Evolutionary conservation across 345 rosid species (phyloP), one percentile per base, ranked within the genome.

Genomic region (Angophora floribunda): DNA sequence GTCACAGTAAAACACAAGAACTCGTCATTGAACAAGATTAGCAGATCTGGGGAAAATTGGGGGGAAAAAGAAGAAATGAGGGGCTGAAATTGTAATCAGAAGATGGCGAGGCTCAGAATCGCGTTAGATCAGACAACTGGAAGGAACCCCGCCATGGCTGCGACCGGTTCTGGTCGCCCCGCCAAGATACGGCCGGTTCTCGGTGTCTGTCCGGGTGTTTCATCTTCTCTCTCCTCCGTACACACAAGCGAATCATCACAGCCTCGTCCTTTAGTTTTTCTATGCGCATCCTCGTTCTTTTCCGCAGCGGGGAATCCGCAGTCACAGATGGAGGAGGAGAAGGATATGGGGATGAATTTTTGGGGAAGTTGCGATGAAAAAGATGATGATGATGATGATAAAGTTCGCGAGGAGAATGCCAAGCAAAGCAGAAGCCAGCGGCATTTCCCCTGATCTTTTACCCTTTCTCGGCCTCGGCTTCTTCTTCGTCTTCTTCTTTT

Each of bases 171-270:
- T 19, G 59, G 50, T 51, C 52, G 67, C 88, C 88, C 50, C 19
- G 86, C 85, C 88, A 87, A 87, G 88, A 51, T 87, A 87, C 59
- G 88, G 88, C 19, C 88, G 45, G 85, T 75, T 65, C 88, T 78
- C 88, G 14, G 59, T 21, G 87, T 67, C 87, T 30, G 87, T 53
- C 75, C 47, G 22, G 28, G 61, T 26, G 61, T 55, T 51, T 67
- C 41, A 36, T 14, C 13, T 61, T 26, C 21, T 61, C 85, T 4
- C 88, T n/a, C 52, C 53, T 49, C 36, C 75, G 8, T 87, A 26
- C 51, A 17, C 85, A 36, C 21, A 17, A 12, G 26, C 79, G 16
- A 78, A 78, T 87, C 88, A 78, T 87, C 88, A 87, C 80, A 44
- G 65, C 88, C 88, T 87, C 86, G 15, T 41, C 1, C 36, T 36